These are phyloP conservation scores for Morella rubra DNA, from an alignment of 306 rosid species.

Conservation along the genomic window DNA sequence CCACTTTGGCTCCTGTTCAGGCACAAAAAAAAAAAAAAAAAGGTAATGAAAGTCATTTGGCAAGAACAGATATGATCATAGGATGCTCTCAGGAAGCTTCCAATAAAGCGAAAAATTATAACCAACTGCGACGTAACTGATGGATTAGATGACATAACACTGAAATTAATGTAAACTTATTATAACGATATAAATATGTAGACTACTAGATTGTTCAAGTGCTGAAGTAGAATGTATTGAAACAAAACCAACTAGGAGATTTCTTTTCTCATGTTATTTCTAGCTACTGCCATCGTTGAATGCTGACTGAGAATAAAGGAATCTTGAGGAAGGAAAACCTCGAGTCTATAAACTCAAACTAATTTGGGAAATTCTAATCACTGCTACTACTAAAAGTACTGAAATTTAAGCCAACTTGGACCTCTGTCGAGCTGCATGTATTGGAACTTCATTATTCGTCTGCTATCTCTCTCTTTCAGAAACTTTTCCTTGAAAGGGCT, in stretches of 20 bases:
- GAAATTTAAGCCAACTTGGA: neutral
- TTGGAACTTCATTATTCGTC: neutral
- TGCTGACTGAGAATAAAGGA: neutral
- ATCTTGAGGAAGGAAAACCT: slow-evolving; percentile 3
- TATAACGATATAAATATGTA: neutral
- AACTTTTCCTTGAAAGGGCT: neutral
- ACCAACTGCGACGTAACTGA: neutral
- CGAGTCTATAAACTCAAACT: neutral
- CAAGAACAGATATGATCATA: too few relatives aligned
- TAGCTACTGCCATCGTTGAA: neutral
- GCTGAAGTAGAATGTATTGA: too few relatives aligned
- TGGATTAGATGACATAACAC: neutral
- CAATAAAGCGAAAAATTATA: neutral
- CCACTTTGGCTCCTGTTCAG: slow-evolving; percentile 85
- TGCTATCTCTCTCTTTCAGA: neutral
- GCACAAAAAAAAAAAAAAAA: neutral
- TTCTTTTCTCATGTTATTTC: neutral
- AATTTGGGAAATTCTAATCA: neutral
- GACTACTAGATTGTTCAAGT: neutral
- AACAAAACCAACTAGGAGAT: too few relatives aligned
- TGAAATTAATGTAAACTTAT: neutral
- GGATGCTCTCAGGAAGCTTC: neutral
- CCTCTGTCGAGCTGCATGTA: neutral
- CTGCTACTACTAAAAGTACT: neutral
- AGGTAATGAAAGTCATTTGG: too few relatives aligned